Percentiles rank a stretch among this genome's conserved stretches.
These are phyloP conservation scores for Trametes cubensis DNA, from an alignment of 768 basidiomycete species.

Conservation along the genomic window DNA sequence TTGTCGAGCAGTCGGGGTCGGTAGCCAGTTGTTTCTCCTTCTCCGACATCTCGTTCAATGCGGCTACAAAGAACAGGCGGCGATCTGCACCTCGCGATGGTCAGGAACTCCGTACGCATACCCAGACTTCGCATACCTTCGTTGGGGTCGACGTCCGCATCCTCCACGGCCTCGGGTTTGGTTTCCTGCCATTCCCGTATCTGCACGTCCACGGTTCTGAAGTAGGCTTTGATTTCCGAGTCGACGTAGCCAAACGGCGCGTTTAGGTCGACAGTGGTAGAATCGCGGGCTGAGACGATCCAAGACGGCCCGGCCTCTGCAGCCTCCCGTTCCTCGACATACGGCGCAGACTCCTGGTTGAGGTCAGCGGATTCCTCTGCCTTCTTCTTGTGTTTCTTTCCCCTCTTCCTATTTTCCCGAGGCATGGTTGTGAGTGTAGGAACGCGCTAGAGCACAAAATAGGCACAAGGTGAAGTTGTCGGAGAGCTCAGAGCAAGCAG, in stretches of 20 bases:
- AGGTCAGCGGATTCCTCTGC: constrained; percentile 33
- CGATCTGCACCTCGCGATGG: constrained; percentile 22
- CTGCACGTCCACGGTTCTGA: constrained; percentile 84
- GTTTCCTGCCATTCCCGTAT: constrained; percentile 84
- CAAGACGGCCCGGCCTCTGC: constrained; percentile 61
- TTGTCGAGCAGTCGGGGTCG: constrained; percentile 90
- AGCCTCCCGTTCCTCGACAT: constrained; percentile 22
- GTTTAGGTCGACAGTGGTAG: constrained; percentile 52
- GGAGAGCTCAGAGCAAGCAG: background rate
- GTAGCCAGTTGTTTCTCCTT: constrained; percentile 91
- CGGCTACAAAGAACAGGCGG: constrained; percentile 42
- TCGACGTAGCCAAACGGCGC: constrained; percentile 92
- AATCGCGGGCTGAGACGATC: constrained; percentile 54
- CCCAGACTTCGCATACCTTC: constrained; percentile 53
- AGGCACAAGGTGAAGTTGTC: background rate
- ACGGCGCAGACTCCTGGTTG: constrained; percentile 27
- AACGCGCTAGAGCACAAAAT: background rate
- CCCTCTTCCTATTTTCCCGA: constrained; percentile 73
- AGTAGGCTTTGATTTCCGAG: constrained; percentile 90
- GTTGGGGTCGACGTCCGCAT: constrained; percentile 61
- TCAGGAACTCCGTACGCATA: background rate
- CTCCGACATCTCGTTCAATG: constrained; percentile 79
- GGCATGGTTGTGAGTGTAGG: constrained; percentile 52
- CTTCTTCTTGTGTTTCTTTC: constrained; percentile 70
- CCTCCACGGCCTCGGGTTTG: constrained; percentile 43